Evolutionary conservation across 257 asterid species (phyloP), one percentile per base, ranked within the genome.

Genomic region (Coffea eugenioides): DNA sequence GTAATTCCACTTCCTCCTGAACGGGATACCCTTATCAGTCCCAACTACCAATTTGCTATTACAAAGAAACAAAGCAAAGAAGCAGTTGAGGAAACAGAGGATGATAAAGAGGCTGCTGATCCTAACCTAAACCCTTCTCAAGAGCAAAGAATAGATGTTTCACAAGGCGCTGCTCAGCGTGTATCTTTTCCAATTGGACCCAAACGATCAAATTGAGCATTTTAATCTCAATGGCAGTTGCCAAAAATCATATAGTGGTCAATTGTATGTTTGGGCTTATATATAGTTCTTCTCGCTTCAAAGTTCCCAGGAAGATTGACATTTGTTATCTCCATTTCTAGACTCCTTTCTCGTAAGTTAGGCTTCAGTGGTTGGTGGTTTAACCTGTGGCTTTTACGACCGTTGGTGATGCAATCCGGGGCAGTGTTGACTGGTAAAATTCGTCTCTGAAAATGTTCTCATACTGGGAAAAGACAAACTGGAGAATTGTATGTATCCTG

Each of bases 21-120:
- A 2, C 87, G 90, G 83, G 96, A 94, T 75, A 94, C 97, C 0
- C 75, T 94, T 88, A 94, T 94, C 87, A 83, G 86, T 86, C 97
- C 98, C 23, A 94, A 90, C 83, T 94, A 94, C 85, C 97, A 94
- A 79, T 91, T 91, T 49, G 95, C 97, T 36, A 85, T 93, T n/a
- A 87, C 92, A 2, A 88, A 81, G 84, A 89, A 83, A 75, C 91
- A 79, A 41, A 83, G 2, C 52, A 79, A 66, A 82, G 91, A 85
- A 62, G 88, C 82, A 15, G 80, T 81, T 27, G 97, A 92, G 84
- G 98, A 94, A 89, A 89, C 90, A 0, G 98, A 94, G 80, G 98
- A 93, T 8, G 96, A 88, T 27, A 96, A 94, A 39, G 41, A 39
- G 41, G 41, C 41, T 39, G 4, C 41, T 39, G 41, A 39, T 39